Base-by-base conservation (phyloP, 192 early-diverging fungal genomes). In the Backusella mclennaniae region DNA sequence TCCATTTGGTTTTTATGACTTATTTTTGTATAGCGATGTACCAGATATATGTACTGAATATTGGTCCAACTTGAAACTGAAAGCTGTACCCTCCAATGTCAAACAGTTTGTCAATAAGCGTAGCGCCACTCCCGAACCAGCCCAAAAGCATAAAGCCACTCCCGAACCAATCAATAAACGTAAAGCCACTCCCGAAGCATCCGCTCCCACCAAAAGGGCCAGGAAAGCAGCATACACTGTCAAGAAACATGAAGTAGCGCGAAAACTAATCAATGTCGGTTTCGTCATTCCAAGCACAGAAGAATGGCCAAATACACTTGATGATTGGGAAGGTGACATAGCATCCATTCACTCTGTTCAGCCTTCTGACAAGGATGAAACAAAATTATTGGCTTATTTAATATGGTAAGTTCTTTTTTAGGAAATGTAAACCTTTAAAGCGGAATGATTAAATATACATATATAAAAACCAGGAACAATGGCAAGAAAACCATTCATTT, bases 31-130 rank as follows among this genome's bases (percentile, higher is more conserved):
- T 36, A 75, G 73, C 17, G 73, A 75, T 46, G 56, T 63, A n/a
- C 73, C 73, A 7, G 39, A 67, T 2, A 19, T 75, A 14, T 75
- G 73, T 33, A 36, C 14, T 33, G 19, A 66, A 23, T 75, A 75
- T 44, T 75, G 73, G 74, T 19, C 38, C 23, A 49, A 26, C 19
- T 4, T 21, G 1, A 26, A 33, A 1, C n/a, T 31, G 33, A 33
- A 33, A 33, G 3, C 33, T 3, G 33, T 33, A 2, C 33, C 33
- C 33, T 3, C 3, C 33, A 33, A 33, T 33, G 33, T 0, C 33
- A 33, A 33, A 33, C 33, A 33, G 33, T 33, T 33, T 33, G 33
- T 33, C 33, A 33, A 33, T 33, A 33, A 33, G 33, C 33, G 33
- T 33, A 33, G 33, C 33, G 33, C 2, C 33, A 33, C 33, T 33